Evolutionary conservation across 768 basidiomycete genomes (phyloP), one percentile per base, ranked within the genome.

Genomic region (Strobilomyces echinocephalus): DNA sequence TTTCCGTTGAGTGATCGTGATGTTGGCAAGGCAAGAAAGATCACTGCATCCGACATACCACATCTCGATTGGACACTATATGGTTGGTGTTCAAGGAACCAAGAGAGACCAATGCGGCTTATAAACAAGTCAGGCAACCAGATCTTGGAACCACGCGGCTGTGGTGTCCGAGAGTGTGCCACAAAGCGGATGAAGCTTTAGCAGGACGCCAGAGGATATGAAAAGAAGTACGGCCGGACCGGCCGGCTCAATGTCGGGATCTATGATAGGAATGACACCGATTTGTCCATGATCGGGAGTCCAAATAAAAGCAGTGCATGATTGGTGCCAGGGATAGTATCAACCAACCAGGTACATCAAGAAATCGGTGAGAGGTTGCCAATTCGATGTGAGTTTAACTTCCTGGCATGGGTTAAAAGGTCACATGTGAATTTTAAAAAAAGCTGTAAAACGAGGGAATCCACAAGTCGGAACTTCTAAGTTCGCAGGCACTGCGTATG

Each of bases 161-260:
- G 66, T 68, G 64, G 24, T 57, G 35, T 65, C 63, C 66, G 6
- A 59, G 66, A 58, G 66, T 14, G 66, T 66, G 65, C 65, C 65
- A 66, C 65, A 57, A 66, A 63, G 65, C 55, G 54, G 51, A 46
- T 46, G 58, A 65, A 48, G 66, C 66, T 41, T 50, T 26, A 51
- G 56, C 57, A 59, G 54, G 49, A 47, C 43, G 28, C 26, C 65
- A 31, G 60, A 65, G 56, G 43, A 48, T 45, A 46, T 52, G 47
- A 52, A 52, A 67, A 60, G 26, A 30, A 41, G 26, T 16, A 26
- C 15, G 20, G 39, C 16, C 33, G 18, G 42, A 18, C 36, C 26
- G 41, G 20, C 36, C 38, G 40, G 40, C 28, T 14, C 12, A 3
- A 16, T 20, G 28, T 44, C 39, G 39, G 35, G 26, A 35, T 35